Evolutionary conservation across 768 basidiomycete genomes (phyloP), one percentile per base, ranked within the genome.

Genomic region (Daedalea quercina): DNA sequence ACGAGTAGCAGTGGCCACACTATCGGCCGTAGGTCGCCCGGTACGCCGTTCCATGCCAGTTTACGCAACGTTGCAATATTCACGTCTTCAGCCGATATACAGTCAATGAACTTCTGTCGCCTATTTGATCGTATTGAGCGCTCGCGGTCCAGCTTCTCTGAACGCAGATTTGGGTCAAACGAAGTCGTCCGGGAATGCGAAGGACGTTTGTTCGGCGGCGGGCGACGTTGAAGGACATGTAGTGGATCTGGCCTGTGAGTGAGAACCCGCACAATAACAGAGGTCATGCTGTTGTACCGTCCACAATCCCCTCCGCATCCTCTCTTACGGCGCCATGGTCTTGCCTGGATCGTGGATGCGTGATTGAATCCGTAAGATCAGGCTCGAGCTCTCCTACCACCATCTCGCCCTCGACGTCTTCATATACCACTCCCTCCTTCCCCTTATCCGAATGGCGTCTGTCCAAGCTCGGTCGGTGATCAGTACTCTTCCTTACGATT

Each of bases 1-100:
- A 95, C 94, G 35, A 98, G 81, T 28, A 99, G 77, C 45, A 97
- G 74, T 64, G 93, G 93, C 96, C 96, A 99, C 23, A 86, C 88
- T 64, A 96, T 80, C 0, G 93, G 91, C 37, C 96, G 79, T 24
- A 99, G 73, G 60, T 94, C 90, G 51, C 69, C 66, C 0, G 96
- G 95, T 23, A 97, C 88, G 22, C 96, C 96, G 47, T 87, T 86
- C 96, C 96, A 99, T 19, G 94, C 86, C 45, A 96, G 79, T 63
- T 92, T 93, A 45, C 94, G 78, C 56, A 99, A 75, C 65, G 92
- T 90, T 19, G 81, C 81, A 44, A 96, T 86, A 65, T 92, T 86
- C 46, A 94, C 84, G 58, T 91, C 87, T 50, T 85, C 81, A 54
- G 76, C 77, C 25, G 76, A 77, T 41, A 95, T 69, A 65, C 88